phyloP scores from a whole-genome alignment of 257 asterid species.

The Lycium ferocissimum region DNA sequence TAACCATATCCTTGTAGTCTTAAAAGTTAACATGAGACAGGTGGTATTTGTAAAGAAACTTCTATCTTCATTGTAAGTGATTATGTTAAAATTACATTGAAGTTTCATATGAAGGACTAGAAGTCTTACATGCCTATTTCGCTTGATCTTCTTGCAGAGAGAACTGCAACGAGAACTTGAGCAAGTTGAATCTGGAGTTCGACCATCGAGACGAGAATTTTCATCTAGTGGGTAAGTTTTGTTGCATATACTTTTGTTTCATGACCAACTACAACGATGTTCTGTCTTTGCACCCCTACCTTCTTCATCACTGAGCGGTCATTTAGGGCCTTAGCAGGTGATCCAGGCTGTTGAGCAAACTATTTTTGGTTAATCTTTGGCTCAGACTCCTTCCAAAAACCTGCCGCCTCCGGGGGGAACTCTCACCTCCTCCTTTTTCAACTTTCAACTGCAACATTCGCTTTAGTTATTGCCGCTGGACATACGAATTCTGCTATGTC shows the following conservation, averaged over 20 bases:
- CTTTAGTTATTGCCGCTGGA: slow-evolving; percentile 3
- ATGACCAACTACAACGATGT: not conserved
- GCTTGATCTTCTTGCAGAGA: slow-evolving; percentile 58
- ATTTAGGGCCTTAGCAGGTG: too few relatives aligned
- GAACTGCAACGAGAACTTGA: slow-evolving; percentile 96
- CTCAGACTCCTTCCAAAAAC: slow-evolving; percentile 15
- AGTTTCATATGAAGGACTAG: slow-evolving; percentile 19
- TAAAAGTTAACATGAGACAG: not conserved
- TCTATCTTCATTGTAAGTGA: not conserved
- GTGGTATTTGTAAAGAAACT: slow-evolving; percentile 1
- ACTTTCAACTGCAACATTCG: slow-evolving; percentile 9
- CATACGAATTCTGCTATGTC: slow-evolving; percentile 2
- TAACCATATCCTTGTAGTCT: slow-evolving; percentile 17
- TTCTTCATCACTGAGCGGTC: too few relatives aligned
- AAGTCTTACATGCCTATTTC: slow-evolving; percentile 10
- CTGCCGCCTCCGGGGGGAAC: not conserved
- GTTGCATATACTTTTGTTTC: slow-evolving; percentile 21
- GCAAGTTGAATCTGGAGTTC: slow-evolving; percentile 86
- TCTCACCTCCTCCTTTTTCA: slow-evolving; percentile 7
- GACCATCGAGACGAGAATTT: slow-evolving; percentile 82
- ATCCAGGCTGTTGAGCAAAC: not conserved
- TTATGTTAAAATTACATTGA: slow-evolving; percentile 20
- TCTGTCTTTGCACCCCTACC: not conserved
- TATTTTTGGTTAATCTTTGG: slow-evolving; percentile 13
- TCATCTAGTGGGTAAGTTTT: slow-evolving; percentile 73